phyloP scores from a whole-genome alignment of 495 filamentous ascomycete species.

The Daldinia grandis region DNA sequence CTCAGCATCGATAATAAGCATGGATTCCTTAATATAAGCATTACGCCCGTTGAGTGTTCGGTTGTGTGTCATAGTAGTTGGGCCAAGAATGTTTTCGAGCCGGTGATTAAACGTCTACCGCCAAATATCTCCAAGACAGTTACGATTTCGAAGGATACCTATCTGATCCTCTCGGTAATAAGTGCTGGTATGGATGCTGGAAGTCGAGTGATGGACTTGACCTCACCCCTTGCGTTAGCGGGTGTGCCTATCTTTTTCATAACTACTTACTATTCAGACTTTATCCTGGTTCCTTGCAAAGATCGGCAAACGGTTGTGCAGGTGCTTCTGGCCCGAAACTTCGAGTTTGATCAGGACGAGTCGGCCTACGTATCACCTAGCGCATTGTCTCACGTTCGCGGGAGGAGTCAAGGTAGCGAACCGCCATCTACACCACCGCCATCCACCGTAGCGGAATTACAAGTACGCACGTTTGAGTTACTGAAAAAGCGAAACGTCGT shows the following conservation, averaged over 20 bases:
- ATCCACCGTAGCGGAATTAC: constrained; percentile 77
- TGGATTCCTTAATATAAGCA: constrained; percentile 89
- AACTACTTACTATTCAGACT: constrained; percentile 97
- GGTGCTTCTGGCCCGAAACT: constrained; percentile 80
- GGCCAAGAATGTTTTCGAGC: constrained; percentile 76
- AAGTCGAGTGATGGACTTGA: constrained; percentile 91
- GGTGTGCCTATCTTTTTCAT: constrained; percentile 98
- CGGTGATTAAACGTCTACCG: constrained; percentile 65
- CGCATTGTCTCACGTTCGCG: constrained; percentile 57
- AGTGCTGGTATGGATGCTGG: constrained; percentile 90
- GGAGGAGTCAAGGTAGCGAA: constrained; percentile 56
- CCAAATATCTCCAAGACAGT: constrained; percentile 61
- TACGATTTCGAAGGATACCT: constrained; percentile 81
- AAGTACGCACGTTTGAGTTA: constrained; percentile 79
- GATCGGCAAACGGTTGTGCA: constrained; percentile 75
- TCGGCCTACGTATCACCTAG: constrained; percentile 74
- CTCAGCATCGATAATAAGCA: constrained; percentile 62
- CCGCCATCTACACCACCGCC: constrained; percentile 79
- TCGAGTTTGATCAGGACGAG: constrained; percentile 77
- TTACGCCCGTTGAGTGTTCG: constrained; percentile 93
- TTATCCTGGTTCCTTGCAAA: constrained; percentile 86
- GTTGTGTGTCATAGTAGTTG: constrained; percentile 83
- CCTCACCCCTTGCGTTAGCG: constrained; percentile 88
- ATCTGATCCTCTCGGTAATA: constrained; percentile 86
- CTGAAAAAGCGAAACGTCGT: constrained; percentile 76